Evolutionary conservation across 768 basidiomycete genomes (phyloP).

Genomic region (Boletus subcaerulescens): DNA sequence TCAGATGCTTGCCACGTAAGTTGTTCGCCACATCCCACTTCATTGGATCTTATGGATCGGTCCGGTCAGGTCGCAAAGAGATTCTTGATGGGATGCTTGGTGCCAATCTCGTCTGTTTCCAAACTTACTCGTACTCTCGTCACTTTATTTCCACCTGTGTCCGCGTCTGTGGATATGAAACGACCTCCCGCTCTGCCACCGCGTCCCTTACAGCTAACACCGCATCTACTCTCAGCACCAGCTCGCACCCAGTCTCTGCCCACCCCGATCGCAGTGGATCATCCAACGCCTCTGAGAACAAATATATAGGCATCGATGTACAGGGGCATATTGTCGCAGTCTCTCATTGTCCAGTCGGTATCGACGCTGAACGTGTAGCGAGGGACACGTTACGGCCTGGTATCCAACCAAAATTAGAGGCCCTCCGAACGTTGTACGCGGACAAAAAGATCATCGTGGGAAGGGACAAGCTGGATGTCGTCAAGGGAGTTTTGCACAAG

Average conservation of each 20-base stretch:
- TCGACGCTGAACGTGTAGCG: conserved; percentile 88
- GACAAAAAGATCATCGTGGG: conserved; percentile 99
- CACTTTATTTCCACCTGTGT: conserved; percentile 95
- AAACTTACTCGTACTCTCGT: conserved; percentile 93
- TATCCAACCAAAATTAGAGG: conserved; percentile 86
- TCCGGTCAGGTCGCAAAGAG: conserved; percentile 72
- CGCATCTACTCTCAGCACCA: conserved; percentile 4
- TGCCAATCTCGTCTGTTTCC: conserved; percentile 95
- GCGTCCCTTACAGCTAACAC: neutral
- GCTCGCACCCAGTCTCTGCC: neutral
- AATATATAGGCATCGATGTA: conserved; percentile 63
- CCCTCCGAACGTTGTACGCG: conserved; percentile 79
- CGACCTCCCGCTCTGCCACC: conserved; percentile 36
- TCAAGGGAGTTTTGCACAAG: conserved; percentile 97
- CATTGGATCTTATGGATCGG: neutral
- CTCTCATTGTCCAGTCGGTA: conserved; percentile 90
- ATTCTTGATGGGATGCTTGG: conserved; percentile 98
- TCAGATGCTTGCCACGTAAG: conserved; percentile 87
- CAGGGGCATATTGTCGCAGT: conserved; percentile 82
- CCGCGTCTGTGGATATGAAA: conserved; percentile 94
- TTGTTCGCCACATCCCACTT: conserved; percentile 11
- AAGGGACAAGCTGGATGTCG: conserved; percentile 96
- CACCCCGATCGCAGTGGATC: conserved; percentile 7
- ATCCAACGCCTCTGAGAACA: conserved; percentile 13
- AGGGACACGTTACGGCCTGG: conserved; percentile 80